Conservation (phyloP, 192 early-diverging fungal species). For the Coemansia sp. region DNA sequence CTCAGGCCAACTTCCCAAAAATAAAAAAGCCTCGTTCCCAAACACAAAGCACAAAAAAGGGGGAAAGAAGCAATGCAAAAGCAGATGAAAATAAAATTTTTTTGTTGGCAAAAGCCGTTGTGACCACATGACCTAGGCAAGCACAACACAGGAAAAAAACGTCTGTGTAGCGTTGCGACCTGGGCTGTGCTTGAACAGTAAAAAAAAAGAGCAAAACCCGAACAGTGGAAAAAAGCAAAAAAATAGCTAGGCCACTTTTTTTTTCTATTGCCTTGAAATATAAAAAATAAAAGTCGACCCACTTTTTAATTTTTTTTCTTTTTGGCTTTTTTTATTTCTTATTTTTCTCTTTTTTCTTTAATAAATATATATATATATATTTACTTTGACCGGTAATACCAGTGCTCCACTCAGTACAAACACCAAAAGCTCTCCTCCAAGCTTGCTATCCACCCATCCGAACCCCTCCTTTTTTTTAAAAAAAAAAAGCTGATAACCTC, state of each 20-base stretch:
- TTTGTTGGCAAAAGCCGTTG: neutral
- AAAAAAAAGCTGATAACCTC: too few species aligned
- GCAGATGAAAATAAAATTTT: too few species aligned
- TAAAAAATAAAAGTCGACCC: neutral
- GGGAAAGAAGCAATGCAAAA: too few species aligned
- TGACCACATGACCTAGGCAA: neutral
- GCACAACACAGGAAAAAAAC: neutral
- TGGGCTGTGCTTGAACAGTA: neutral
- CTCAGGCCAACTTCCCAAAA: too few species aligned
- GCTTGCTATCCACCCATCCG: too few species aligned
- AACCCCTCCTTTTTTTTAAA: too few species aligned
- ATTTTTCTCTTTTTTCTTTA: neutral
- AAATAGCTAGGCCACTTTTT: neutral
- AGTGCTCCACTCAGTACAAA: neutral
- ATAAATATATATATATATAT: neutral
- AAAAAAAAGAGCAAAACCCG: too few species aligned
- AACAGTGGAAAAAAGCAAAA: neutral
- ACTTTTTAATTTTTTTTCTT: neutral
- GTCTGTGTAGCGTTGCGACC: too few species aligned
- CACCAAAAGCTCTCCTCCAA: neutral
- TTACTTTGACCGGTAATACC: too few species aligned
- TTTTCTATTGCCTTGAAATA: neutral
- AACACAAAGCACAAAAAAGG: too few species aligned
- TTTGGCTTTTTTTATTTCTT: conserved; percentile 7
- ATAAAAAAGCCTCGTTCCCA: too few species aligned